Percentiles rank a stretch among this genome's conserved stretches.
Evolutionary conservation across 2,329 filamentous ascomycete genomes (phyloP).

Genomic region (Calcarisporium arbuscula): DNA sequence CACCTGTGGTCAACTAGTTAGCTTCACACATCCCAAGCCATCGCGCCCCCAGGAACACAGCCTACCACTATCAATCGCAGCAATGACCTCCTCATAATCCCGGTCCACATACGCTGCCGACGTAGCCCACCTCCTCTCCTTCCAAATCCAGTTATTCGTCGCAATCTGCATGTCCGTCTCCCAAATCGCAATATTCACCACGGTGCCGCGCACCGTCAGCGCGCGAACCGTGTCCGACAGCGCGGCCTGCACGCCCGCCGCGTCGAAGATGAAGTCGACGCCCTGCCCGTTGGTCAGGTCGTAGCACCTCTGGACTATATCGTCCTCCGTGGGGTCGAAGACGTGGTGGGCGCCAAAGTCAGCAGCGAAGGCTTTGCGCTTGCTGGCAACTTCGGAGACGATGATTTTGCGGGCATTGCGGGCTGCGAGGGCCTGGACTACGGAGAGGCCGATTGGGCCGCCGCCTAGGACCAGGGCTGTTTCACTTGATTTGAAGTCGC

Average conservation of each 20-base stretch:
- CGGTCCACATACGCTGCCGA: too few species aligned
- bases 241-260: slow-evolving; percentile 52
- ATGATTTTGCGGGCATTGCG: slow-evolving; percentile 41
- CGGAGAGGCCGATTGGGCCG: slow-evolving; percentile 42
- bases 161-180: too few species aligned
- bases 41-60: too few species aligned
- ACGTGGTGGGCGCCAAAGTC: slow-evolving; percentile 38
- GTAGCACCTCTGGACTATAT: slow-evolving; percentile 38
- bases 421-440: slow-evolving; percentile 38
- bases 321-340: slow-evolving; percentile 34
- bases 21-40: too few species aligned
- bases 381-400: slow-evolving; percentile 37
- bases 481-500: slow-evolving; percentile 30
- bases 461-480: slow-evolving; percentile 43
- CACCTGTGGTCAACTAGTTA: too few species aligned
- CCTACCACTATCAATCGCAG: too few species aligned
- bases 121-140: too few species aligned
- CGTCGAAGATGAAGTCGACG: slow-evolving; percentile 55
- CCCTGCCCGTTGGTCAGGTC: slow-evolving; percentile 43
- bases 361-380: slow-evolving; percentile 34
- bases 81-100: too few species aligned
- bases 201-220: slow-evolving; percentile 45
- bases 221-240: slow-evolving; percentile 38
- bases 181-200: slow-evolving; percentile 62
- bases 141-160: too few species aligned